phyloP scores from a whole-genome alignment of 106 monocot genomes.

The Allium cepa region DNA sequence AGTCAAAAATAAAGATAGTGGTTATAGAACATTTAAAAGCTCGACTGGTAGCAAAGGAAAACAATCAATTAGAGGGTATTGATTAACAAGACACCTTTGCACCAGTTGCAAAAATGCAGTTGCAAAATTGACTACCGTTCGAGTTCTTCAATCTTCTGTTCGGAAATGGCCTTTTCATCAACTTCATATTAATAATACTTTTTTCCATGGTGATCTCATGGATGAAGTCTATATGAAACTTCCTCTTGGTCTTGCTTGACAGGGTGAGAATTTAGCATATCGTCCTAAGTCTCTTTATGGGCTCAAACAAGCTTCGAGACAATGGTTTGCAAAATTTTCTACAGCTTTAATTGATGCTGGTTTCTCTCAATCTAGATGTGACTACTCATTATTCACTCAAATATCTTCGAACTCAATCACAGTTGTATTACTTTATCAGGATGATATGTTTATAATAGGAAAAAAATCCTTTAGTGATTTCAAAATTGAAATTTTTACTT shows the following conservation, averaged over 20 bases:
- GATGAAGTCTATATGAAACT: too few relatives aligned
- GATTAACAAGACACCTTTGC: background rate
- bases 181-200: too few relatives aligned
- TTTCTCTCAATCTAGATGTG: too few relatives aligned
- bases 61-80: background rate
- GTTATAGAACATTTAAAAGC: background rate
- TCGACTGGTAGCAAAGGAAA: background rate
- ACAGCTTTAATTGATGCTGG: too few relatives aligned
- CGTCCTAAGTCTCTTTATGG: background rate
- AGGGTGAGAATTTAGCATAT: constrained; percentile 2
- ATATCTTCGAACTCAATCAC: background rate
- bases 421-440: background rate
- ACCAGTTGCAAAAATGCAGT: too few relatives aligned
- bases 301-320: background rate
- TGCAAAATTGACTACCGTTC: background rate
- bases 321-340: too few relatives aligned
- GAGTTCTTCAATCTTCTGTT: too few relatives aligned
- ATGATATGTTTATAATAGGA: background rate
- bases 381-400: too few relatives aligned
- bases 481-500: background rate
- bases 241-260: background rate
- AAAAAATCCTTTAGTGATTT: background rate
- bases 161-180: too few relatives aligned
- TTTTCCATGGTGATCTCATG: too few relatives aligned
- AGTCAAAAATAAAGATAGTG: background rate